phyloP scores from a whole-genome alignment of 2,329 filamentous ascomycete genomes.

The Plectosphaerella cucumerina region DNA sequence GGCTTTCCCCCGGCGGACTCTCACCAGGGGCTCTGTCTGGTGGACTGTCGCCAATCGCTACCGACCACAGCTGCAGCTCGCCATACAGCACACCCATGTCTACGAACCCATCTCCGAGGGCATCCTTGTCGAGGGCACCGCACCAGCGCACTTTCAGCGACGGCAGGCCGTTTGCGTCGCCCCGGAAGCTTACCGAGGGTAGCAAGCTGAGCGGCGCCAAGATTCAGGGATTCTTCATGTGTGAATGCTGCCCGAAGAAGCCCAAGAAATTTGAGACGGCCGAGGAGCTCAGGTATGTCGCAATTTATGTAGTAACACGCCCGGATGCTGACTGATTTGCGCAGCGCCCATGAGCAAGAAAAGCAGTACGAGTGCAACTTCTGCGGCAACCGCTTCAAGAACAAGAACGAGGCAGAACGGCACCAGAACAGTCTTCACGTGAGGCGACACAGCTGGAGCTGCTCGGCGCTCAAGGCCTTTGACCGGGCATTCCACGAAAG shows the following conservation, averaged over 20 bases:
- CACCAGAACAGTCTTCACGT: constrained; percentile 95
- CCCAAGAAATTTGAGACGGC: constrained; percentile 88
- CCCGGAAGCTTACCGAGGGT: constrained; percentile 48
- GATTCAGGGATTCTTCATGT: constrained; percentile 59
- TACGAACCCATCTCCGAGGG: constrained; percentile 44
- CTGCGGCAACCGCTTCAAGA: constrained; percentile 95
- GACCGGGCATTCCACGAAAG: constrained; percentile 86
- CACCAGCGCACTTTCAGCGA: constrained; percentile 44
- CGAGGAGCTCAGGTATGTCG: constrained; percentile 72
- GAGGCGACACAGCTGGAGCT: constrained; percentile 93
- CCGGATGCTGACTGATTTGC: constrained; percentile 16
- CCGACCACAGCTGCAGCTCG: constrained; percentile 37
- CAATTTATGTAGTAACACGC: not conserved
- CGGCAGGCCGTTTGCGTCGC: constrained; percentile 36
- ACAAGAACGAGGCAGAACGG: constrained; percentile 96
- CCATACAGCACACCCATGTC: constrained; percentile 45
- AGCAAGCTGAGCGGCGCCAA: constrained; percentile 43
- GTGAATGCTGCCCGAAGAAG: constrained; percentile 95
- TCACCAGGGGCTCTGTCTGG: constrained; percentile 46
- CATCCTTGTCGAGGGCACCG: constrained; percentile 36
- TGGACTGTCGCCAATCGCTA: constrained; percentile 44
- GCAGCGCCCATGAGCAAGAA: constrained; percentile 82
- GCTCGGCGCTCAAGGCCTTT: constrained; percentile 74
- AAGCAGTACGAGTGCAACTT: constrained; percentile 95
- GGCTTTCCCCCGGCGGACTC: constrained; percentile 39